Conservation (phyloP, 768 basidiomycete genomes). For the Pisolithus albus region DNA sequence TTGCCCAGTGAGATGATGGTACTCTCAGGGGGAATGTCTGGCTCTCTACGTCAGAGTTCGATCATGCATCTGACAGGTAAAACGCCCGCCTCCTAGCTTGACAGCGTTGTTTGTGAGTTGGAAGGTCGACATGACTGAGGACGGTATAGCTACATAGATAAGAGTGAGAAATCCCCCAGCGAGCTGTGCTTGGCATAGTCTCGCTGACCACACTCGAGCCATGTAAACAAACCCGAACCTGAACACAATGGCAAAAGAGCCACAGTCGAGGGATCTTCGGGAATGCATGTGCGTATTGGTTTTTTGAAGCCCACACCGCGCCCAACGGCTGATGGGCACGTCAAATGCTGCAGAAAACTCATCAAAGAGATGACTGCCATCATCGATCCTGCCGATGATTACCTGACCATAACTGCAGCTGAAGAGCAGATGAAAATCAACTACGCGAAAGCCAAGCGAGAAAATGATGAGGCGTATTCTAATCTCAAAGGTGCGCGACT, state of each 20-base stretch:
- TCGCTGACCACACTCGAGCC: too few species aligned
- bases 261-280: constrained; percentile 28
- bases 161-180: too few species aligned
- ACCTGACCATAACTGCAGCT: constrained; percentile 63
- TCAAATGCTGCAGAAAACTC: constrained; percentile 42
- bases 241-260: constrained; percentile 20
- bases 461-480: constrained; percentile 58
- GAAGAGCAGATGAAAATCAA: constrained; percentile 62
- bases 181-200: too few species aligned
- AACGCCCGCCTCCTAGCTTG: constrained; percentile 32
- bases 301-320: too few species aligned
- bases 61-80: not conserved
- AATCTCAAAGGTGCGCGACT: constrained; percentile 51
- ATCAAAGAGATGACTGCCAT: constrained; percentile 65
- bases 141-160: too few species aligned
- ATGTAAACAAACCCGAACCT: too few species aligned
- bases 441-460: constrained; percentile 53
- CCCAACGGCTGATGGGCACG: not conserved
- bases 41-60: not conserved
- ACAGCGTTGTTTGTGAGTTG: constrained; percentile 35
- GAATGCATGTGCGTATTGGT: constrained; percentile 26
- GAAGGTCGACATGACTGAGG: constrained; percentile 9
- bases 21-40: constrained; percentile 60
- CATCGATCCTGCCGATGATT: constrained; percentile 76
- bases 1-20: constrained; percentile 46